These are phyloP conservation scores for Colletotrichum spinosum DNA, from an alignment of 2,329 filamentous ascomycete genomes.

Conservation along the genomic window DNA sequence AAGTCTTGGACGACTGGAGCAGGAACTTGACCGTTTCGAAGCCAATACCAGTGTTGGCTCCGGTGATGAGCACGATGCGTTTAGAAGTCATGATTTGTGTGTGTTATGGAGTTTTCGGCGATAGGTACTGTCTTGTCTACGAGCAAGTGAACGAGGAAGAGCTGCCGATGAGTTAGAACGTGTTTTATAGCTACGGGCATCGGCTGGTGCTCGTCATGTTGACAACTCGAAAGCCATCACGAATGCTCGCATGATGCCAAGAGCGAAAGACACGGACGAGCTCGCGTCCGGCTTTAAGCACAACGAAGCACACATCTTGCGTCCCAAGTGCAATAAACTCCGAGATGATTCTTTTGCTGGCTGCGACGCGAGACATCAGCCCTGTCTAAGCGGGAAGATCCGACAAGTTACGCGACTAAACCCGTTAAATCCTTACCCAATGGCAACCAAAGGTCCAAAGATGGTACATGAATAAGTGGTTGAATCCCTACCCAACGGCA, in stretches of 20 bases:
- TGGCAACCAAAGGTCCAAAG: not conserved
- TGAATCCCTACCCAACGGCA: not conserved
- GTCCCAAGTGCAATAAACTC: too few relatives aligned
- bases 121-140: too few relatives aligned
- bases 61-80: constrained; percentile 67
- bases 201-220: not conserved
- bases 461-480: not conserved
- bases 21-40: constrained; percentile 68
- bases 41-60: constrained; percentile 72
- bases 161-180: too few relatives aligned
- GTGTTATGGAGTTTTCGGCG: too few relatives aligned
- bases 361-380: too few relatives aligned
- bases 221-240: not conserved
- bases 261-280: not conserved
- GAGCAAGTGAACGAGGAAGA: too few relatives aligned
- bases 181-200: too few relatives aligned
- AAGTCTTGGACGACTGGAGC: constrained; percentile 57
- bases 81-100: constrained; percentile 25
- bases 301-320: too few relatives aligned
- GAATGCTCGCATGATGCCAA: not conserved
- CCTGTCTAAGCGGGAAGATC: too few relatives aligned
- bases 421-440: too few relatives aligned
- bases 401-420: too few relatives aligned
- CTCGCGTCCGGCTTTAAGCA: constrained; percentile 3
- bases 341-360: not conserved